Conservation (phyloP, 176 grass and related monocot genomes). For the Eleusine indica region DNA sequence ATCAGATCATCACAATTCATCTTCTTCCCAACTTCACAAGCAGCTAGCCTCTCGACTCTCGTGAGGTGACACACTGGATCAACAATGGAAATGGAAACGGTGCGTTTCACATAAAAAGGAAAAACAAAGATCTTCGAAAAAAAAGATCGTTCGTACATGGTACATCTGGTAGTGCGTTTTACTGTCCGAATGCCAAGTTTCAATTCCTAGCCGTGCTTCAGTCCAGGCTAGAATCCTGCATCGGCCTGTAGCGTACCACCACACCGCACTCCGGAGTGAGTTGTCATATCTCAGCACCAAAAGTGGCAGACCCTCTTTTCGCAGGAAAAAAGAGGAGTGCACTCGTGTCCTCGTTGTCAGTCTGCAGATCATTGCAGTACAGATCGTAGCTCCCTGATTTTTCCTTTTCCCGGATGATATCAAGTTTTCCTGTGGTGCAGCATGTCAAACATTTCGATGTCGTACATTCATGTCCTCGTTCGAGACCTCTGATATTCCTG, state of each 20-base stretch:
- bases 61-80: not conserved
- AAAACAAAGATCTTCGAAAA: not conserved
- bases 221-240: not conserved
- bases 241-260: not conserved
- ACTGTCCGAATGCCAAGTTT: not conserved
- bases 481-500: not conserved
- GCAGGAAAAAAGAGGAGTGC: conserved; percentile 19
- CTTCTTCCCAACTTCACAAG: too few relatives aligned
- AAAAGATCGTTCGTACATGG: not conserved
- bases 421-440: not conserved
- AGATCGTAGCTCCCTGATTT: conserved; percentile 19
- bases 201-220: too few relatives aligned
- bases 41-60: too few relatives aligned
- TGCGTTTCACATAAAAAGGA: not conserved
- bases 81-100: conserved; percentile 22
- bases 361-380: conserved; percentile 1
- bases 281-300: conserved; percentile 3
- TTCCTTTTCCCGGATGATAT: not conserved
- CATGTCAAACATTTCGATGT: not conserved
- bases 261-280: conserved; percentile 30
- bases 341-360: conserved; percentile 15
- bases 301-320: not conserved
- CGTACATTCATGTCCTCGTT: not conserved
- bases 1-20: not conserved
- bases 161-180: not conserved